Evolutionary conservation across 73 alveolate genomes (phyloP), one percentile per base, ranked within the genome.

Genomic region (Paramecium octaurelia): DNA sequence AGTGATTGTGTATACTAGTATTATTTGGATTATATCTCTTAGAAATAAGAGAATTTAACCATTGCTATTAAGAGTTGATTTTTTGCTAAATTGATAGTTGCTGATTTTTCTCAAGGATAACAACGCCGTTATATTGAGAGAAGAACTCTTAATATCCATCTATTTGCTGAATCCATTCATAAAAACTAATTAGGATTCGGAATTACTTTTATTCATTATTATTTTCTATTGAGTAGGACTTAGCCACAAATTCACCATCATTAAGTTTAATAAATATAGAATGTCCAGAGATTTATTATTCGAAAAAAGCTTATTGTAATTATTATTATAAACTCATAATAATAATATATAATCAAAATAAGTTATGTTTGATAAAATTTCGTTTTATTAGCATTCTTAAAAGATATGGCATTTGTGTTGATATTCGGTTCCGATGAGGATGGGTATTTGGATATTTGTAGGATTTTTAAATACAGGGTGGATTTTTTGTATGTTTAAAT

Each of bases 221-320:
- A n/a, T 75, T 75, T 42, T 75, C 60, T 9, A 42, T 35, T 12
- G 21, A 75, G 20, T 29, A 38, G 24, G 88, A 75, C 23, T 75
- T 75, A 29, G 88, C 88, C 18, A 75, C 59, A 12, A 29, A 35
- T 18, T 42, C 88, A 16, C 68, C 58, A 75, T 75, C 59, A 35
- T 38, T 75, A 75, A 75, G 68, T 42, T 42, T 75, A 75, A 75
- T 75, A 42, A 75, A 75, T 34, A 75, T 75, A 42, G 88, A 75
- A 38, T 75, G 88, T 20, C 88, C 88, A 36, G 88, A 75, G 60
- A 75, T 38, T 75, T 75, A 64, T 64, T 64, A 34, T 27, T 64
- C 46, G 84, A 64, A 64, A 64, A 64, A 64, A 12, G 84, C 42
- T 64, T 64, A 31, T 64, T 64, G 46, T 31, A 64, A 34, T 34